Conservation (phyloP, 106 monocot species). For the Narthecium ossifragum region DNA sequence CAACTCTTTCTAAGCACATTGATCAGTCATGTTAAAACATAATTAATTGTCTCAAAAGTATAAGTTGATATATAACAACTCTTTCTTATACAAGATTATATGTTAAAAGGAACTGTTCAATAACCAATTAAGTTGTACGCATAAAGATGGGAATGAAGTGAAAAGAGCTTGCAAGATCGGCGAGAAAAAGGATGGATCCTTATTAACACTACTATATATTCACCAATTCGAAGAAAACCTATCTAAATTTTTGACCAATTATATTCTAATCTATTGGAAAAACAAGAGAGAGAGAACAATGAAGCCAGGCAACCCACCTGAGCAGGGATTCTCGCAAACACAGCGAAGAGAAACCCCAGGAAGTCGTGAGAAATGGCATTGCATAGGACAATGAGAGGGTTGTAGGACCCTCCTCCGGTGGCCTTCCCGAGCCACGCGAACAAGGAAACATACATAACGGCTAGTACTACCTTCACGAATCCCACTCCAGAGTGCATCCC, state of each 20-base stretch:
- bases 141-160: background rate
- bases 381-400: slow-evolving; percentile 40
- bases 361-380: slow-evolving; percentile 26
- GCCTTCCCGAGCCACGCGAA: slow-evolving; percentile 26
- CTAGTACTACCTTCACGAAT: slow-evolving; percentile 18
- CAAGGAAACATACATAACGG: slow-evolving; percentile 24
- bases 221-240: too few relatives aligned
- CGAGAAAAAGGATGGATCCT: too few relatives aligned
- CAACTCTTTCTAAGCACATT: too few relatives aligned
- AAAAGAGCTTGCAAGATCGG: too few relatives aligned
- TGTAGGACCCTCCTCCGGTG: slow-evolving; percentile 30
- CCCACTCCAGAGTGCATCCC: slow-evolving; percentile 9
- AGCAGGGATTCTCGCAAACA: slow-evolving; percentile 36
- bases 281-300: slow-evolving; percentile 4
- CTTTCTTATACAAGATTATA: too few relatives aligned
- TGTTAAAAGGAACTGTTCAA: too few relatives aligned
- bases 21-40: background rate
- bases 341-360: slow-evolving; percentile 18
- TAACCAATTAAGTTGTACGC: background rate
- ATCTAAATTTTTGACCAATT: too few relatives aligned
- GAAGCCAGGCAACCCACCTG: slow-evolving; percentile 11
- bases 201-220: background rate
- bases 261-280: too few relatives aligned
- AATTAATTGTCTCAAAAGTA: background rate
- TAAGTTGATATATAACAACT: background rate